Evolutionary conservation across 331 rosid genomes (phyloP).

Genomic region (Telfairia occidentalis): DNA sequence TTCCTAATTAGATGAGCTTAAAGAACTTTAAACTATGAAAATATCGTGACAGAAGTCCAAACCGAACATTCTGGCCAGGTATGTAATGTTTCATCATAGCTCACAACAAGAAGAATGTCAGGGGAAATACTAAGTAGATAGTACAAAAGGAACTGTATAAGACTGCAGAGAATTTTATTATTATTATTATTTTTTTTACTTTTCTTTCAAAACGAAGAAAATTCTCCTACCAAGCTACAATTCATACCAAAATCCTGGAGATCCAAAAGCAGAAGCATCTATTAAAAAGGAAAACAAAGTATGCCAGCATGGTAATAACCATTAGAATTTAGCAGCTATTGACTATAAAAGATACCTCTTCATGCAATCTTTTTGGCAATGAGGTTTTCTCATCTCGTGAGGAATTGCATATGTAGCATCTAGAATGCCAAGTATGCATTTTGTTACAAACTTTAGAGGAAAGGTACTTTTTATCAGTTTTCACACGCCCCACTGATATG

Average conservation of each 20-base stretch:
- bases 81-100: neutral
- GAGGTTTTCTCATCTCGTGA: neutral
- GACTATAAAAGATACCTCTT: neutral
- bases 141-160: neutral
- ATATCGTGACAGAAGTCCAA: neutral
- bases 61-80: neutral
- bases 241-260: neutral
- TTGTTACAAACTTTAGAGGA: neutral
- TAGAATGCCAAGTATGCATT: neutral
- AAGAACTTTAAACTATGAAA: neutral
- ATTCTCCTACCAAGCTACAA: neutral
- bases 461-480: neutral
- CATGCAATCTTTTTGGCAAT: neutral
- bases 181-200: too few relatives aligned
- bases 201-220: too few relatives aligned
- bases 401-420: neutral
- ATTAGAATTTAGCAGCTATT: neutral
- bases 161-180: neutral
- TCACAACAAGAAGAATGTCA: neutral
- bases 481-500: neutral
- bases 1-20: too few relatives aligned
- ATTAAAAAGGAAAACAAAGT: neutral
- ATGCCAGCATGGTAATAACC: neutral
- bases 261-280: neutral
- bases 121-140: neutral